Evolutionary conservation across 2,329 filamentous ascomycete species (phyloP).

Genomic region (Metarhizium brunneum): DNA sequence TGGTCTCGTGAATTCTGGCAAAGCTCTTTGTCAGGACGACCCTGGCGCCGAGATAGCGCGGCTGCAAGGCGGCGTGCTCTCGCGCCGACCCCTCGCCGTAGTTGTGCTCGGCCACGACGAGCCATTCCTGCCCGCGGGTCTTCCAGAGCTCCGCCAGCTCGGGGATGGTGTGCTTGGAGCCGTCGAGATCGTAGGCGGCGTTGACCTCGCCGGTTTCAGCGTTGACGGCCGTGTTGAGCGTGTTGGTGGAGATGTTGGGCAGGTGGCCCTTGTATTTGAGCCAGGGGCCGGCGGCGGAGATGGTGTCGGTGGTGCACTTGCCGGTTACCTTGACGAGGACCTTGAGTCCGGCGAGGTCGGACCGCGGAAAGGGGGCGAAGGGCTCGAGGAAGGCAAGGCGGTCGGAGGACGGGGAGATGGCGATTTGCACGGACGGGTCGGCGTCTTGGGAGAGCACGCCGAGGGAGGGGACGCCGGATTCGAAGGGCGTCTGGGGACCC

Average conservation of each 20-base stretch:
- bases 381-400: constrained; percentile 87
- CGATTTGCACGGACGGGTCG: constrained; percentile 60
- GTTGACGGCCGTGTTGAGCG: constrained; percentile 89
- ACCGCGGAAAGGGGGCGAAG: constrained; percentile 71
- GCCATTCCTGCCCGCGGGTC: constrained; percentile 65
- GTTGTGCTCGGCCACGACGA: constrained; percentile 96
- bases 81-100: constrained; percentile 86
- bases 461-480: constrained; percentile 65
- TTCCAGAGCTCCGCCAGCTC: constrained; percentile 83
- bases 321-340: constrained; percentile 95
- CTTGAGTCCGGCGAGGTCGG: constrained; percentile 66
- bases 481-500: constrained; percentile 58
- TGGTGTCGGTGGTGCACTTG: constrained; percentile 98
- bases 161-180: constrained; percentile 67
- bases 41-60: constrained; percentile 78
- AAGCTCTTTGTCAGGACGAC: constrained; percentile 82
- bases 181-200: constrained; percentile 78
- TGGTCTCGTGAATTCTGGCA: constrained; percentile 89
- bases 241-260: constrained; percentile 96
- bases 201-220: constrained; percentile 90
- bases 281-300: constrained; percentile 94
- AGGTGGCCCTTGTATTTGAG: constrained; percentile 99
- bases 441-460: constrained; percentile 63
- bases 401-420: constrained; percentile 78
- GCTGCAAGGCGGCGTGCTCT: constrained; percentile 84